These are phyloP conservation scores for Eutypella sp. DNA, from an alignment of 2,329 filamentous ascomycete genomes.

Conservation along the genomic window DNA sequence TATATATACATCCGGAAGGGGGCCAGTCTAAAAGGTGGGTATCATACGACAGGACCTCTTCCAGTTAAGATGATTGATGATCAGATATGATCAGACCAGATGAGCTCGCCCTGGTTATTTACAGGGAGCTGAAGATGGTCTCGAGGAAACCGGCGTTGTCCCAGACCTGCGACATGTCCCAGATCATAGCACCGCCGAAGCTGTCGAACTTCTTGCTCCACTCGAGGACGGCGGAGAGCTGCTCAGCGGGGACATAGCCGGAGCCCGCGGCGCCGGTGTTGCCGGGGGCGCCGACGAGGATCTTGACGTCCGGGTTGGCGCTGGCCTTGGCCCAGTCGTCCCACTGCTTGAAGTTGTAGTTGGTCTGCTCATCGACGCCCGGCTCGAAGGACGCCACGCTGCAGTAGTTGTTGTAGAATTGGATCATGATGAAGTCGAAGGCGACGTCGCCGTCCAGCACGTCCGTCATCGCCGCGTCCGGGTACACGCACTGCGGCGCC, in stretches of 20 bases:
- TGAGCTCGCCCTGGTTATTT: constrained; percentile 1
- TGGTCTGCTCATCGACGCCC: constrained; percentile 39
- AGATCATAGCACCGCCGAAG: constrained; percentile 66
- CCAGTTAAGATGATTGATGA: neutral
- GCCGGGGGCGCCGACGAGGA: constrained; percentile 58
- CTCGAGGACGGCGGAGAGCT: constrained; percentile 40
- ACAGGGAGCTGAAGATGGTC: constrained; percentile 33
- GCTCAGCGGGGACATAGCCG: constrained; percentile 53
- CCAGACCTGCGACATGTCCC: constrained; percentile 60
- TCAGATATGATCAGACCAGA: neutral
- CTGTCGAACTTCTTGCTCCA: constrained; percentile 51
- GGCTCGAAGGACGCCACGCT: constrained; percentile 47
- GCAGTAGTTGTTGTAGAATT: constrained; percentile 69
- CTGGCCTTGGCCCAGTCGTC: constrained; percentile 59
- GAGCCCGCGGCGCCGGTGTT: constrained; percentile 49
- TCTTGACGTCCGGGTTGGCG: constrained; percentile 54
- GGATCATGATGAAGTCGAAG: constrained; percentile 58
- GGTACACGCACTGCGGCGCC: constrained; percentile 64
- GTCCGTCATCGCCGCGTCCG: constrained; percentile 53
- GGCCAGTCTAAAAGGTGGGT: too few relatives aligned
- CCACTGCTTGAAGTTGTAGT: constrained; percentile 61
- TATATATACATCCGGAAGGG: neutral
- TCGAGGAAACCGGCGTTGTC: constrained; percentile 53
- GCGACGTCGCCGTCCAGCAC: constrained; percentile 49
- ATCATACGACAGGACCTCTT: too few relatives aligned